Evolutionary conservation across 2,329 filamentous ascomycete species (phyloP).

Genomic region (Bretziella fagacearum): DNA sequence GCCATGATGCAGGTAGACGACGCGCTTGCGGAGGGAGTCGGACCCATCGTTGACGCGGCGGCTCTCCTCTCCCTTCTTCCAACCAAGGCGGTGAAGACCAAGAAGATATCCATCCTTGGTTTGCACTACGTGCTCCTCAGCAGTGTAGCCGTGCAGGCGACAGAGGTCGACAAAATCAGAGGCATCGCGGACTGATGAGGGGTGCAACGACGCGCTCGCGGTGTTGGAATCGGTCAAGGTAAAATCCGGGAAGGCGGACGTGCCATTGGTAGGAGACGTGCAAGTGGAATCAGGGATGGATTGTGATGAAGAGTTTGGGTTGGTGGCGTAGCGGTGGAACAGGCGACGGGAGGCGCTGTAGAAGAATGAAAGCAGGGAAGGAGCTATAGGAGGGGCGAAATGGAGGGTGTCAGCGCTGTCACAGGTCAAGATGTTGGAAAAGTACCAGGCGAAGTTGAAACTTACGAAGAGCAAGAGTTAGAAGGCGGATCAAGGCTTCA

Average conservation of each 20-base stretch:
- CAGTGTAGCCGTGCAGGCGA: slow-evolving; percentile 74
- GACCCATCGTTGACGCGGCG: slow-evolving; percentile 56
- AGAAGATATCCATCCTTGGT: slow-evolving; percentile 88
- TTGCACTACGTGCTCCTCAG: slow-evolving; percentile 91
- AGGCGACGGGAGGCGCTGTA: slow-evolving; percentile 67
- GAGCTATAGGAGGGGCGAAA: slow-evolving; percentile 32
- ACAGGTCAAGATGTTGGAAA: too few relatives aligned
- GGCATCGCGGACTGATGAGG: slow-evolving; percentile 64
- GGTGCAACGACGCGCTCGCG: slow-evolving; percentile 38
- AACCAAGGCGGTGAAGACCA: slow-evolving; percentile 73
- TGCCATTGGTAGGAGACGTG: slow-evolving; percentile 26
- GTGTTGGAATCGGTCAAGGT: slow-evolving; percentile 16
- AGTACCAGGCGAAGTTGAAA: slow-evolving; percentile 15
- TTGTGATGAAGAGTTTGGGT: background rate
- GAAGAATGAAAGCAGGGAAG: slow-evolving; percentile 63
- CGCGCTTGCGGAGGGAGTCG: slow-evolving; percentile 56
- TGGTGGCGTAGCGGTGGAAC: slow-evolving; percentile 44
- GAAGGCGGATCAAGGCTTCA: slow-evolving; percentile 66
- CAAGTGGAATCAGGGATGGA: background rate
- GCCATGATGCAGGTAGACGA: slow-evolving; percentile 89
- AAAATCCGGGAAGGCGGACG: slow-evolving; percentile 16
- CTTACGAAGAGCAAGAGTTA: slow-evolving; percentile 77
- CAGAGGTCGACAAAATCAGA: slow-evolving; percentile 92
- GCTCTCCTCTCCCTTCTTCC: slow-evolving; percentile 67
- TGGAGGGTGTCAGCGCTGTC: background rate